phyloP scores from a whole-genome alignment of 2,329 filamentous ascomycete species.

The Endoconidiophora polonica region DNA sequence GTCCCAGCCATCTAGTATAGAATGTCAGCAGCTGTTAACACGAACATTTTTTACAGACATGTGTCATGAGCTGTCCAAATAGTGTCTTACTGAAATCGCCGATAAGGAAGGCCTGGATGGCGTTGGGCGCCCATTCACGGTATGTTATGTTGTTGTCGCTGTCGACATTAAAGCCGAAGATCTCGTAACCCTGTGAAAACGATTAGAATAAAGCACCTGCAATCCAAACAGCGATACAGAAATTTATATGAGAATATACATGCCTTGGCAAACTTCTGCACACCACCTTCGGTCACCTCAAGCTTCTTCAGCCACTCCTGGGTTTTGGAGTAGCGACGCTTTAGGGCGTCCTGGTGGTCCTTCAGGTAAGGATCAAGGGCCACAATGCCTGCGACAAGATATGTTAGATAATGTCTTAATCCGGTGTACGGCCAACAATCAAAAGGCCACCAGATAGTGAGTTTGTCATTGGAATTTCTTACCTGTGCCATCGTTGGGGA shows the following conservation, averaged over 20 bases:
- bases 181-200: slow-evolving; percentile 54
- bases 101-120: slow-evolving; percentile 65
- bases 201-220: neutral
- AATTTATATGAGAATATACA: neutral
- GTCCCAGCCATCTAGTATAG: slow-evolving; percentile 61
- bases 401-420: neutral
- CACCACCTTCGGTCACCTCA: slow-evolving; percentile 65
- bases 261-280: slow-evolving; percentile 82
- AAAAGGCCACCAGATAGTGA: too few species aligned
- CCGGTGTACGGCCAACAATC: neutral
- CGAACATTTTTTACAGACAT: neutral
- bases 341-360: slow-evolving; percentile 66
- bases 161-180: slow-evolving; percentile 70
- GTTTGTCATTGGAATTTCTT: slow-evolving; percentile 16
- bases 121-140: slow-evolving; percentile 92
- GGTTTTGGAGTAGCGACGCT: slow-evolving; percentile 59
- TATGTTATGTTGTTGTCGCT: slow-evolving; percentile 75
- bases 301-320: slow-evolving; percentile 78
- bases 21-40: slow-evolving; percentile 1
- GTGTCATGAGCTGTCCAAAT: neutral
- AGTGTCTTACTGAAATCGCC: slow-evolving; percentile 72
- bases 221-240: neutral
- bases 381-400: slow-evolving; percentile 49
- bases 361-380: slow-evolving; percentile 78
- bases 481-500: slow-evolving; percentile 60